Evolutionary conservation across 2,329 filamentous ascomycete species (phyloP), one percentile per base, ranked within the genome.

Genomic region (Meredithiella fracta): DNA sequence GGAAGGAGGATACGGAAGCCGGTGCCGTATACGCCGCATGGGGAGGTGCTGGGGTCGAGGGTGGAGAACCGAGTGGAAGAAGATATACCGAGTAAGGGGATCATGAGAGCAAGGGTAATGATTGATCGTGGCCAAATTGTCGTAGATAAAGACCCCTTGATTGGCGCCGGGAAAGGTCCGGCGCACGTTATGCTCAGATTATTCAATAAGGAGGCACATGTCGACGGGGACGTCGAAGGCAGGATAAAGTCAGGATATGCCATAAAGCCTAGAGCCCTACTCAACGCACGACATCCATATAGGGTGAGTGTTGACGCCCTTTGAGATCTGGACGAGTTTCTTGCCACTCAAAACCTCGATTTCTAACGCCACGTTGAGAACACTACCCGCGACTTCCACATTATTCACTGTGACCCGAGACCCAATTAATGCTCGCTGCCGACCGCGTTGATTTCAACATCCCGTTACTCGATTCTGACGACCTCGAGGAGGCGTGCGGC

Each of bases 161-260:
- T 81, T 26, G 79, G 79, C 26, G 75, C 71, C 3, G 70, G 80
- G 1, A 74, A 83, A 61, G 80, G 79, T 1, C 72, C 73, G 0
- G 65, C 66, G 2, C 83, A 83, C 61, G 59, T 66, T 1, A 60
- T 65, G 1, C 72, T 73, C 0, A 67, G 67, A 1, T 64, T 79
- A 1, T 80, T 71, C 61, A 66, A 72, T 3, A 62, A 58, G 3
- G 73, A 79, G 4, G 71, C 71, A 1, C 79, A 82, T 60, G 60
- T 70, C 2, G 62, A 74, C 55, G 1, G 64, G 63, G 47, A 76
- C 74, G 61, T n/a, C 59, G 63, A 23, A 11, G 37, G 56, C 3
- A 40, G 40, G 3, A 50, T 60, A 17, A 38, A 5, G 26, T 9
- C 20, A 11, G 47, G 49, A 40, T 51, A 38, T 37, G 47, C 59